Base-by-base conservation (phyloP, 768 basidiomycete species). In the Hericium erinaceus region DNA sequence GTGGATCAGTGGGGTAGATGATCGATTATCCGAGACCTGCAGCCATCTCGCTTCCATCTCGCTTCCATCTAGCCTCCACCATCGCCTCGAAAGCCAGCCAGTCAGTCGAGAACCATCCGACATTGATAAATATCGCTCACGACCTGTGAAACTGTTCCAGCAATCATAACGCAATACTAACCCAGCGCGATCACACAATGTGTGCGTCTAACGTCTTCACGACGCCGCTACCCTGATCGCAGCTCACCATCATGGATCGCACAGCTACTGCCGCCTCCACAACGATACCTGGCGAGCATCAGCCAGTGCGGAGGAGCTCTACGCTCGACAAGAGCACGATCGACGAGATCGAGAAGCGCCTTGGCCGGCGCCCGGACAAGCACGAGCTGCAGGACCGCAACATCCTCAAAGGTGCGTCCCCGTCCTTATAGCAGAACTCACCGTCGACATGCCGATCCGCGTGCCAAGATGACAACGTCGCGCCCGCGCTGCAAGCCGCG, bases 301-400 rank as follows among this genome's bases (percentile, higher is more conserved):
- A 20, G 8, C 44, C 44, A 2, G 13, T n/a, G 49, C 49, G 49
- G 15, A 11, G 49, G 3, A 22, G 20, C 66, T 56, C 60, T 39
- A 70, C 71, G 44, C 52, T 74, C 48, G 72, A 71, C 60, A 61
- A 66, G 22, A 66, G 70, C 51, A 70, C 72, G n/a, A 61, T 71
- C 48, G 58, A 73, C 48, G 74, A 74, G 61, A 74, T 87, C 44
- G 84, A 86, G 71, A 77, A 75, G 64, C 73, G 73, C 52, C 72
- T 86, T 48, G 72, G 69, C 48, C 68, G 75, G 18, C 73, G 86
- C 40, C 82, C 85, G 18, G 77, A 80, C n/a, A 80, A 81, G 67
- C 67, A 76, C 41, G 80, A 84, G 48, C 74, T 89, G 48, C 75
- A 86, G 59, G 81, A 84, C 38, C 78, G 82, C 60, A 85, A 85